These are phyloP conservation scores for Penicillium psychrofluorescens DNA, from an alignment of 495 filamentous ascomycete genomes.

Conservation along the genomic window DNA sequence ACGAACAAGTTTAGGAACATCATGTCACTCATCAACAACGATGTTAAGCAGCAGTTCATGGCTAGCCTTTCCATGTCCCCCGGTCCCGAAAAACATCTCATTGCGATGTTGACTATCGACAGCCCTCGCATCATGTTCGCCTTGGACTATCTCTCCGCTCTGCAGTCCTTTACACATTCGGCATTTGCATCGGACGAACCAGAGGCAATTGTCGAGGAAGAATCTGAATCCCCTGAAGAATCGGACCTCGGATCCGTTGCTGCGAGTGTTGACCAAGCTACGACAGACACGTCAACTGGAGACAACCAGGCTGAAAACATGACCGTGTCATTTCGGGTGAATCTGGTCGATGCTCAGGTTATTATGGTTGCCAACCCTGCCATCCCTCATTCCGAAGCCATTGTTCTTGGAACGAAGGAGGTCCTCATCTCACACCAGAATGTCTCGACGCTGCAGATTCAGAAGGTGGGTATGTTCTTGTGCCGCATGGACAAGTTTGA, in stretches of 20 bases:
- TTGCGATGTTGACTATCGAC: constrained; percentile 90
- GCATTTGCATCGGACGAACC: constrained; percentile 58
- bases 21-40: constrained; percentile 92
- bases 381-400: constrained; percentile 83
- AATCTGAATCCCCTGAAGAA: constrained; percentile 49
- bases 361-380: constrained; percentile 93
- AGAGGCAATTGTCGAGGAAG: constrained; percentile 34
- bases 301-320: constrained; percentile 44
- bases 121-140: constrained; percentile 93
- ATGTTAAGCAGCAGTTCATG: constrained; percentile 94
- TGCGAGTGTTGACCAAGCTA: constrained; percentile 23
- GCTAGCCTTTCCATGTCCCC: constrained; percentile 90
- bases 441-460: constrained; percentile 84
- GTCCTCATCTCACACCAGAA: constrained; percentile 89
- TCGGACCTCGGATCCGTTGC: constrained; percentile 54
- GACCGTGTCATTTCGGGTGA: constrained; percentile 82
- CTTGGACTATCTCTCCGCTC: constrained; percentile 86
- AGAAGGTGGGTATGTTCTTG: constrained; percentile 93
- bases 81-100: constrained; percentile 72
- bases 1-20: constrained; percentile 96
- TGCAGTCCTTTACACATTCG: constrained; percentile 70
- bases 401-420: constrained; percentile 91
- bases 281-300: constrained; percentile 12
- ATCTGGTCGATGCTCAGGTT: constrained; percentile 90
- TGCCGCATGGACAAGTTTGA: constrained; percentile 98